Base-by-base conservation (phyloP, 306 rosid genomes). In the Cicer judaicum region DNA sequence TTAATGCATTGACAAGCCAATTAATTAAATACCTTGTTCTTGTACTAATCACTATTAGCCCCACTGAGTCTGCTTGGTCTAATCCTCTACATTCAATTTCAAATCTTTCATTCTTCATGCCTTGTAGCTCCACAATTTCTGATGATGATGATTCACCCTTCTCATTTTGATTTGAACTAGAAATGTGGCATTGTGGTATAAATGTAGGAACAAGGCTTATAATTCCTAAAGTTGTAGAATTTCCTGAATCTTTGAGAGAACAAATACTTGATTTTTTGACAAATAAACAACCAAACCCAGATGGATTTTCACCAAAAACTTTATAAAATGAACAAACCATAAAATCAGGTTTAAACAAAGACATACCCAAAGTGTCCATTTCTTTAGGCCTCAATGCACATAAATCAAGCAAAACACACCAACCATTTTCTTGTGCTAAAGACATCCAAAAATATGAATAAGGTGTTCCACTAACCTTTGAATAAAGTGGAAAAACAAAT, bases 391-490 rank as follows among this genome's bases (percentile, higher is more conserved):
- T 96, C 55, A 91, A 75, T 2, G 93, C 83, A 56, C 90, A 87
- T 50, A 89, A 81, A 47, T 93, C 97, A 67, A 93, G 96, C 85
- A 92, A 67, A 0, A 93, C 90, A 62, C 78, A 85, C 93, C 97
- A 93, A 5, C 97, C 94, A 49, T 89, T 87, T 73, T 89, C 96
- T 5, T 86, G 87, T 10, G 98, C 98, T 63, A 87, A 43, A 57
- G 88, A 89, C 91, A 93, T 86, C 98, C 97, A 93, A 49, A 56
- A 84, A 73, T 89, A 93, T 1, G 98, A 86, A 64, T 93, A 89
- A 6, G 91, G 85, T 5, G 89, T 74, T 66, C 98, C 96, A 1
- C 96, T 91, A 60, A 88, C 75, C 64, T 88, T 87, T 3, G 98
- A 93, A 24, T 89, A 90, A 55, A 93, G 86, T 7, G 98, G 98